Base-by-base conservation (phyloP, 345 rosid genomes). In the Cardamine occulta region DNA sequence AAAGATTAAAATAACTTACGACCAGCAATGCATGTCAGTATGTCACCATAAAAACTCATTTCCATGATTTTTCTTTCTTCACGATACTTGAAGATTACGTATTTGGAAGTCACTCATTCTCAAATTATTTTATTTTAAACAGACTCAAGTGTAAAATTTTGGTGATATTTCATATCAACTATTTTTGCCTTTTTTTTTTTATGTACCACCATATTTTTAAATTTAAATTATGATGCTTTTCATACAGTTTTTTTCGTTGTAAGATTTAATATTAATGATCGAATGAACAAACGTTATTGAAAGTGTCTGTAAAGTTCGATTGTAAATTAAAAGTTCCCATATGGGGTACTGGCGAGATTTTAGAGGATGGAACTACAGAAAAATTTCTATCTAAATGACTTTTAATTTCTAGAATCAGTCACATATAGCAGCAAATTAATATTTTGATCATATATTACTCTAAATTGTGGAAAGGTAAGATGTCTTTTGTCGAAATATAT, bases 401-500 rank as follows among this genome's bases (percentile, higher is more conserved):
- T 64, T 26, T 29, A 18, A 3, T 47, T 58, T 70, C 48, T 34
- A 19, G 23, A 29, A 31, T 57, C 40, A 35, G 37, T 40, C 37
- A n/a, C 40, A 23, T 10, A 54, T 44, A 28, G 17, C 65, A 44
- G 51, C 19, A 45, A 45, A 19, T 24, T 6, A 10, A 55, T 6
- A 28, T 18, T 14, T 39, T 8, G 1, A 57, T n/a, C 31, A 23
- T 21, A 23, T 35, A 21, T 21, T 12, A 31, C 23, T 5, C 40
- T 1, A 12, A 17, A 21, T 18, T 8, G 57, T 18, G 14, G 14
- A 18, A 10, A 63, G 69, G 10, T 64, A 44, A 74, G 48, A 55
- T 54, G 71, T 55, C 57, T 42, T 42, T 64, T 0, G 28, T 64
- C 9, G 13, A 31, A 44, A 74, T 74, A 19, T 42, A 39, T 28